Percentiles rank a stretch among this genome's conserved stretches.
These are phyloP conservation scores for Penicillium simplicissimum DNA, from an alignment of 495 filamentous ascomycete genomes.

Conservation along the genomic window DNA sequence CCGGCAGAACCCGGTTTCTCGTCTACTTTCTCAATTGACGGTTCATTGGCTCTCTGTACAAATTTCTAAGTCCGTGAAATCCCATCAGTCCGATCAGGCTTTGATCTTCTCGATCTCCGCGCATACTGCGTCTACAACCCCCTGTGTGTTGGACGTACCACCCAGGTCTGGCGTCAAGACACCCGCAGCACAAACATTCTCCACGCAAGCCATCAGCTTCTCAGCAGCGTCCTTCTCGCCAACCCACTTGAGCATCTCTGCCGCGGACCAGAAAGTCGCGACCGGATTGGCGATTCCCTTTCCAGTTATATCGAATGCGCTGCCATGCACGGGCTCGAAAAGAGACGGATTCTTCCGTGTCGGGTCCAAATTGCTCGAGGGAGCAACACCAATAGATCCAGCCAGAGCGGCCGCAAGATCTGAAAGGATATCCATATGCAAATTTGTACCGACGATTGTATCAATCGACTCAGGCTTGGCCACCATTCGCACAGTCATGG, in stretches of 20 bases:
- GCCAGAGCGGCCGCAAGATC: slow-evolving; percentile 53
- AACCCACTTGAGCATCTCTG: slow-evolving; percentile 64
- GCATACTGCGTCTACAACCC: slow-evolving; percentile 58
- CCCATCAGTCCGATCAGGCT: neutral
- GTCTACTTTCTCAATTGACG: neutral
- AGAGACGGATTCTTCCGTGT: slow-evolving; percentile 56
- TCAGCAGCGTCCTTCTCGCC: slow-evolving; percentile 53
- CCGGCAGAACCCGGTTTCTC: neutral
- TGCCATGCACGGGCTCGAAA: slow-evolving; percentile 64
- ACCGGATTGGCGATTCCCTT: slow-evolving; percentile 67
- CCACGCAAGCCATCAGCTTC: slow-evolving; percentile 53
- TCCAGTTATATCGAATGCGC: slow-evolving; percentile 65
- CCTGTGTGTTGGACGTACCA: slow-evolving; percentile 49
- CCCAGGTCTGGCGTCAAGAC: slow-evolving; percentile 58
- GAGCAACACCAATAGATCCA: slow-evolving; percentile 52
- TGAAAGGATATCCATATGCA: slow-evolving; percentile 53
- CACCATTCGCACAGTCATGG: slow-evolving; percentile 54
- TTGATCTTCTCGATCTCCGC: slow-evolving; percentile 45
- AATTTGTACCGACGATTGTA: slow-evolving; percentile 53
- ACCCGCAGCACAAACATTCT: slow-evolving; percentile 53
- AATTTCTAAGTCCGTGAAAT: neutral
- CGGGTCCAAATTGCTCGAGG: slow-evolving; percentile 59
- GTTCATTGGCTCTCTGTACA: neutral
- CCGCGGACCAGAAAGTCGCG: slow-evolving; percentile 62
- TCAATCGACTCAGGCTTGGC: slow-evolving; percentile 48